Base-by-base conservation (phyloP, 2,329 filamentous ascomycete genomes). In the Phialophora verrucosa region DNA sequence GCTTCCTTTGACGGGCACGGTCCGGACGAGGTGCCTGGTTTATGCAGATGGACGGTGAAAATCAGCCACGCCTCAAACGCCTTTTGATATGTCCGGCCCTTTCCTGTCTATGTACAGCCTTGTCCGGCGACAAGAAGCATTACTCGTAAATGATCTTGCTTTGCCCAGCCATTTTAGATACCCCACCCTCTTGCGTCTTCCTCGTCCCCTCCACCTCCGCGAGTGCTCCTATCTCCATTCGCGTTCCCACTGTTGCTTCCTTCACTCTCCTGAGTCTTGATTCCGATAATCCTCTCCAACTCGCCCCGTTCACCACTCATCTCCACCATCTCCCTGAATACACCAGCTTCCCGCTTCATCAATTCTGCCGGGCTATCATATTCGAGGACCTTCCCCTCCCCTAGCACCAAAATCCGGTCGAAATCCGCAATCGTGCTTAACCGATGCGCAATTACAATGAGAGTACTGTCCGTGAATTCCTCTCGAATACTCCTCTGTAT, bases 381-480 rank as follows among this genome's bases (percentile, higher is more conserved):
- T 78, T 92, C 90, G 17, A 87, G 85, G 0, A 89, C 89, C 51
- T 78, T 78, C 0, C 90, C 90, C 38, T 90, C 89, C 63, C 85
- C 86, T 69, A 93, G 80, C 5, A 93, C 90, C 11, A 92, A 80
- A 64, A 92, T 90, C 67, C 86, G 84, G 75, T 92, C 90, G 74
- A 92, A 92, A 76, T 92, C 90, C 3, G 87, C 89, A 77, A 93
- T 91, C 0, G 90, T 92, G 75, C 88, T 90, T 58, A 93, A 80
- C 1, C 90, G 84, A 74, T 93, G 91, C 1, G 90, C 90, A 75
- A 93, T 92, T 20, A 92, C 90, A 20, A 93, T 78, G 31, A 92
- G 79, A 0, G 90, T 92, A 49, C 85, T 85, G 67, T 86, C 86
- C 0, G 83, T 86, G 69, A 92, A 92, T 75, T 91, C 89, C 73